A percentile compares a stretch with the other conserved stretches of the same genome.
These are phyloP conservation scores for Blastobotrys arbuscula DNA, from an alignment of 1,139 yeast species.

Conservation along the genomic window DNA sequence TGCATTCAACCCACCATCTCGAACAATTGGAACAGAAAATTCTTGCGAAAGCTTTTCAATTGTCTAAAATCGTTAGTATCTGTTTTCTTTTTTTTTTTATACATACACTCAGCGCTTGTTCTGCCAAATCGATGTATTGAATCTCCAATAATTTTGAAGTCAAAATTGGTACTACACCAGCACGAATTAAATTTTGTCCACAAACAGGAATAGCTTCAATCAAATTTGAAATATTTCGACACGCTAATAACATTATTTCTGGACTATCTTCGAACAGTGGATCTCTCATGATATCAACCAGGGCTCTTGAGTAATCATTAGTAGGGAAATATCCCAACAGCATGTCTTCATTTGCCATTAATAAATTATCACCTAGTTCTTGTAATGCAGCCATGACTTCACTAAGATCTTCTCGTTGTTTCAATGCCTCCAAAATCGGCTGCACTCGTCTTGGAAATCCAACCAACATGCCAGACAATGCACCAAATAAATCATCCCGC, in stretches of 20 bases:
- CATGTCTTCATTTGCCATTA: constrained; percentile 35
- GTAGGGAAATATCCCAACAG: constrained; percentile 48
- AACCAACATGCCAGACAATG: constrained; percentile 24
- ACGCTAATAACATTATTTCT: constrained; percentile 76
- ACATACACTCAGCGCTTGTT: constrained; percentile 75
- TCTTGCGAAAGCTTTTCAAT: constrained; percentile 36
- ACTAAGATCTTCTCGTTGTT: constrained; percentile 40
- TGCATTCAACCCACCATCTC: constrained; percentile 57
- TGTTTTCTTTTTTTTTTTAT: background rate
- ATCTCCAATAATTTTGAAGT: constrained; percentile 68
- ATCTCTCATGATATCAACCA: constrained; percentile 56
- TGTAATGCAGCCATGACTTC: constrained; percentile 39
- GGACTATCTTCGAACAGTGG: constrained; percentile 58
- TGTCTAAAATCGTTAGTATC: constrained; percentile 21
- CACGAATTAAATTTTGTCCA: constrained; percentile 57
- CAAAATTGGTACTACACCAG: constrained; percentile 62
- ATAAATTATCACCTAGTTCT: constrained; percentile 35
- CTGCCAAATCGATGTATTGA: constrained; percentile 83
- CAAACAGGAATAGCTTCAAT: constrained; percentile 71
- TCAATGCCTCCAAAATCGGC: constrained; percentile 28
- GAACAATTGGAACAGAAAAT: constrained; percentile 33
- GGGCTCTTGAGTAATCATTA: constrained; percentile 47
- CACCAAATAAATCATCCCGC: constrained; percentile 27
- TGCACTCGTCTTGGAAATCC: constrained; percentile 36
- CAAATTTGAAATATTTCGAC: constrained; percentile 78